Base-by-base conservation (phyloP, 2,329 filamentous ascomycete species). In the Colletotrichum sansevieriae region DNA sequence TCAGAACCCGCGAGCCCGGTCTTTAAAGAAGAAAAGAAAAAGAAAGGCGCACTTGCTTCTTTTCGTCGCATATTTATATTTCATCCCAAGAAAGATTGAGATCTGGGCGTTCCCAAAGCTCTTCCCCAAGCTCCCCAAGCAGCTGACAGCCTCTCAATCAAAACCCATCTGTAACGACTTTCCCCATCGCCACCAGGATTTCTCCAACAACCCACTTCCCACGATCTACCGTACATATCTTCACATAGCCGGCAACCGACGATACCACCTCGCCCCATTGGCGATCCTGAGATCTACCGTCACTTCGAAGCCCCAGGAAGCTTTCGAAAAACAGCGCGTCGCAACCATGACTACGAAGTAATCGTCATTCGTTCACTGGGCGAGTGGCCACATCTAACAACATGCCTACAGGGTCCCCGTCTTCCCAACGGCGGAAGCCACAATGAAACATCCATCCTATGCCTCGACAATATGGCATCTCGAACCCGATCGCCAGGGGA, bases 381-480 rank as follows among this genome's bases (percentile, higher is more conserved):
- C 9, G 6, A 46, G 20, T 11, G 3, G 2, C 39, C 20, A 13
- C 4, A 6, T 8, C 44, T 25, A 25, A 33, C 25, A n/a, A 4
- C 1, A 20, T 51, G 3, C 4, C 0, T 11, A 10, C 52, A 70
- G 67, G 46, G 22, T 13, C n/a, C 57, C 57, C 54, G 29, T 52
- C 51, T 78, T 79, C 52, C 81, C 83, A 37, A 86, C 85, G 4
- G 83, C 84, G 6, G 86, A 85, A 41, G 85, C 92, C 75, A 87
- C 91, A 37, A 77, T 87, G 70, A 80, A 84, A 47, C 90, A 92
- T 74, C 90, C 91, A 0, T 88, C 92, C 56, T 95, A 88, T 74
- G 81, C 85, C 4, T 86, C 91, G 55, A 86, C 88, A 2, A 83
- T 90, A 78, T 95, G 91, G 91, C 83, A 87, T 33, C 86, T 97